Conservation (phyloP, 2,329 filamentous ascomycete genomes). For the Gremmenia infestans region DNA sequence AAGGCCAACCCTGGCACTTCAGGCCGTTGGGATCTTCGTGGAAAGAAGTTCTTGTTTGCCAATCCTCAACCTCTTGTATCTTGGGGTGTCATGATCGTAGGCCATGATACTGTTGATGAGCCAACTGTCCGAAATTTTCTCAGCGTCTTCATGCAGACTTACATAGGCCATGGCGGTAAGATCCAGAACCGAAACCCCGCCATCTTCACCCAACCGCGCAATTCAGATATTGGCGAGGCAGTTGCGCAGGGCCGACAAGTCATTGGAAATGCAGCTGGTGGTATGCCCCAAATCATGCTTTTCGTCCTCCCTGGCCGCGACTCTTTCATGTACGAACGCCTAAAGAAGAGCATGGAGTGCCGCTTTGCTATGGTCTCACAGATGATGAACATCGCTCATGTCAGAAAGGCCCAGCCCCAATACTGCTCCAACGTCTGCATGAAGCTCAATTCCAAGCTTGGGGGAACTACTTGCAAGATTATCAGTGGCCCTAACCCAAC, state of each 20-base stretch:
- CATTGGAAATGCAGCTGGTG: slow-evolving; percentile 18
- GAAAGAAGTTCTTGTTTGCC: slow-evolving; percentile 66
- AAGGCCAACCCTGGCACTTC: slow-evolving; percentile 55
- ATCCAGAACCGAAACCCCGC: slow-evolving; percentile 44
- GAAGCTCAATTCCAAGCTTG: slow-evolving; percentile 96
- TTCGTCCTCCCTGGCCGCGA: slow-evolving; percentile 72
- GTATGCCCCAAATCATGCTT: slow-evolving; percentile 67
- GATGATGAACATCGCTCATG: slow-evolving; percentile 66
- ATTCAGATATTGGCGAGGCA: slow-evolving; percentile 11
- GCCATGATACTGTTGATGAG: slow-evolving; percentile 47
- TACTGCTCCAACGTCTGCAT: slow-evolving; percentile 93
- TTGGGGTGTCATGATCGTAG: slow-evolving; percentile 72
- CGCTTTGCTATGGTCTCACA: slow-evolving; percentile 81
- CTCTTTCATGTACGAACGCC: slow-evolving; percentile 66
- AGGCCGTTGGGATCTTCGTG: slow-evolving; percentile 84
- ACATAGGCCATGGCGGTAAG: slow-evolving; percentile 55
- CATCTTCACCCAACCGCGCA: slow-evolving; percentile 26
- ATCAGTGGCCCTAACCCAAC: slow-evolving; percentile 7
- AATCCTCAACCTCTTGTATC: slow-evolving; percentile 59
- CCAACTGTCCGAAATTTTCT: slow-evolving; percentile 48
- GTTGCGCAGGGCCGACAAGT: slow-evolving; percentile 11
- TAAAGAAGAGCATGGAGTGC: slow-evolving; percentile 88
- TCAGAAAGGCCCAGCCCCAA: slow-evolving; percentile 65
- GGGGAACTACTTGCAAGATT: slow-evolving; percentile 63
- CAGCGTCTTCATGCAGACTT: slow-evolving; percentile 56